Percentiles rank a stretch among this genome's conserved stretches.
phyloP scores from a whole-genome alignment of 345 rosid genomes.

The Linum usitatissimum region DNA sequence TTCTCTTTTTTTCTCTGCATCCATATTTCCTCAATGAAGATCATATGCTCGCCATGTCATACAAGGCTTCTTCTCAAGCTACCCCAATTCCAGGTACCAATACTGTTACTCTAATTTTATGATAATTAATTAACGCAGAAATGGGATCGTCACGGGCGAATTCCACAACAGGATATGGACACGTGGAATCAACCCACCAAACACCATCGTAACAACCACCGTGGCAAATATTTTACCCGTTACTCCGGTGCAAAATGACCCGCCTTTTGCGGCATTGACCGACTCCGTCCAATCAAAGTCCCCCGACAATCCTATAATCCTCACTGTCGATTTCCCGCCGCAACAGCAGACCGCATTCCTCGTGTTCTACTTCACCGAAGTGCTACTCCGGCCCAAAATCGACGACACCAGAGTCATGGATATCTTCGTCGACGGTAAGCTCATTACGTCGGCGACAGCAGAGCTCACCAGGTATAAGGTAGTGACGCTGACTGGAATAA shows the following conservation, averaged over 20 bases:
- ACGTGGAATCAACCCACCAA: slow-evolving; percentile 8
- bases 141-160: neutral
- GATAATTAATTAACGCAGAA: neutral
- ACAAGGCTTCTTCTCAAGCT: too few relatives aligned
- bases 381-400: neutral
- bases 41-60: too few relatives aligned
- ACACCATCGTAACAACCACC: neutral
- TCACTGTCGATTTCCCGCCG: slow-evolving; percentile 7
- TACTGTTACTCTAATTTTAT: too few relatives aligned
- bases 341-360: slow-evolving; percentile 12
- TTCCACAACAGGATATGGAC: slow-evolving; percentile 15
- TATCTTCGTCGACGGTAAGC: slow-evolving; percentile 11
- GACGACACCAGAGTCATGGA: slow-evolving; percentile 13
- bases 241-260: slow-evolving; percentile 5
- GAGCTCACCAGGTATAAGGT: neutral
- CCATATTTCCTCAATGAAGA: too few relatives aligned
- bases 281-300: slow-evolving; percentile 2
- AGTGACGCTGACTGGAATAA: neutral
- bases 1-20: too few relatives aligned
- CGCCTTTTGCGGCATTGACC: slow-evolving; percentile 3
- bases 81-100: too few relatives aligned
- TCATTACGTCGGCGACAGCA: neutral
- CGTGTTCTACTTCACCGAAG: slow-evolving; percentile 15
- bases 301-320: neutral
- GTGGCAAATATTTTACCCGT: neutral